Percentiles rank a stretch among this genome's conserved stretches.
Conservation (phyloP, 257 asterid genomes). For the Solanum ahanhuiri region DNA sequence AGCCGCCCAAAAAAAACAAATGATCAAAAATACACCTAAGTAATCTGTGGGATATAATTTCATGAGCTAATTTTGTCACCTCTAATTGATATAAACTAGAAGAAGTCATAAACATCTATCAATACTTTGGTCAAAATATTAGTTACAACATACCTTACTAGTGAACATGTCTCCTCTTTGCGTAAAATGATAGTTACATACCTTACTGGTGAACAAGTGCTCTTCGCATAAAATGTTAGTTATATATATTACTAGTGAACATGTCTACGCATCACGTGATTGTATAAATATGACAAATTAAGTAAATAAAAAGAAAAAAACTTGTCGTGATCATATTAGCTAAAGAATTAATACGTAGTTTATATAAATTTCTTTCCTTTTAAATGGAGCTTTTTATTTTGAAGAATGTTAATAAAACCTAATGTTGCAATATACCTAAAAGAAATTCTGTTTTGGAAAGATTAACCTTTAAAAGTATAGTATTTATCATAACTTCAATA, state of each 20-base stretch:
- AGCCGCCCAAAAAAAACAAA: background rate
- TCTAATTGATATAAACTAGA: background rate
- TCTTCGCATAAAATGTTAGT: background rate
- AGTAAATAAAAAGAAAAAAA: background rate
- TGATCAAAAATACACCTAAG: background rate
- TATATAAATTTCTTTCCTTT: background rate
- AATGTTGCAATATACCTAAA: background rate
- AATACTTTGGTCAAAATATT: background rate
- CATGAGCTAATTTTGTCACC: background rate
- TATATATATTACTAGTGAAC: too few species aligned
- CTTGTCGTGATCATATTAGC: background rate
- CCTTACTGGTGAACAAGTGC: too few species aligned
- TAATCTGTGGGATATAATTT: background rate
- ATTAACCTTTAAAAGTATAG: too few species aligned
- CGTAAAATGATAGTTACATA: too few species aligned
- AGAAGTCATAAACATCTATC: background rate
- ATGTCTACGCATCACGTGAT: background rate
- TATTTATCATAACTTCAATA: background rate
- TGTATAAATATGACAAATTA: background rate
- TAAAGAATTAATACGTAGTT: background rate
- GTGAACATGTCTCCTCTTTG: background rate
- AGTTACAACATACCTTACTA: background rate
- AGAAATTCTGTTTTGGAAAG: background rate
- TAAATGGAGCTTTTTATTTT: background rate
- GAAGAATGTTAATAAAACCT: background rate